A percentile compares a stretch with the other conserved stretches of the same genome.
These are phyloP conservation scores for Botrytis porri DNA, from an alignment of 2,329 filamentous ascomycete genomes.

Conservation along the genomic window DNA sequence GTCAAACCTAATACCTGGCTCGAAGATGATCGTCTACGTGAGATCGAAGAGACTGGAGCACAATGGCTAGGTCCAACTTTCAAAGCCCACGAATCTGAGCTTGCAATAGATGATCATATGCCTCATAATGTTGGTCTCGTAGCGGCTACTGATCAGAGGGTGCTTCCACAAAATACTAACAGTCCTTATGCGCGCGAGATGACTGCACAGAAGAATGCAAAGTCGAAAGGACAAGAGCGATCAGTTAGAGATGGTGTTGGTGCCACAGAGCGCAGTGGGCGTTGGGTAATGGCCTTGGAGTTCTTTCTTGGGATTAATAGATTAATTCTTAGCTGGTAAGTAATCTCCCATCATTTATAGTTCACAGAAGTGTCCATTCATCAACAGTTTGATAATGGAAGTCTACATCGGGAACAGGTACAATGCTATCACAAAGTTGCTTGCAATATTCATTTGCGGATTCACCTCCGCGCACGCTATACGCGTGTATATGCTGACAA, in stretches of 20 bases:
- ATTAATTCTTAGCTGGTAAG: constrained; percentile 51
- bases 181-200: constrained; percentile 69
- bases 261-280: constrained; percentile 70
- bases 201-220: constrained; percentile 55
- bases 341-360: not conserved
- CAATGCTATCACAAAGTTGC: not conserved
- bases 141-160: constrained; percentile 30
- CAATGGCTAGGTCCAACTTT: constrained; percentile 38
- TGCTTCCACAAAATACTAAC: constrained; percentile 43
- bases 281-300: constrained; percentile 73
- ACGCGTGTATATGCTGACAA: not conserved
- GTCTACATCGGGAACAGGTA: not conserved
- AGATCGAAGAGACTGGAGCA: constrained; percentile 58
- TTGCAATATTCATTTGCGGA: not conserved
- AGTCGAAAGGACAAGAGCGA: constrained; percentile 45
- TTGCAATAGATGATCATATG: constrained; percentile 29
- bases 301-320: constrained; percentile 74
- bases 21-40: constrained; percentile 78
- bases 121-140: constrained; percentile 34
- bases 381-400: too few species aligned
- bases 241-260: constrained; percentile 65
- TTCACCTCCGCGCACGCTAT: not conserved
- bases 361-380: too few species aligned
- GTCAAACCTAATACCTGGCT: constrained; percentile 82
- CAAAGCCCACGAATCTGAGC: constrained; percentile 29